Conservation (phyloP, 2,329 filamentous ascomycete genomes). For the Aspergillus amoenus region DNA sequence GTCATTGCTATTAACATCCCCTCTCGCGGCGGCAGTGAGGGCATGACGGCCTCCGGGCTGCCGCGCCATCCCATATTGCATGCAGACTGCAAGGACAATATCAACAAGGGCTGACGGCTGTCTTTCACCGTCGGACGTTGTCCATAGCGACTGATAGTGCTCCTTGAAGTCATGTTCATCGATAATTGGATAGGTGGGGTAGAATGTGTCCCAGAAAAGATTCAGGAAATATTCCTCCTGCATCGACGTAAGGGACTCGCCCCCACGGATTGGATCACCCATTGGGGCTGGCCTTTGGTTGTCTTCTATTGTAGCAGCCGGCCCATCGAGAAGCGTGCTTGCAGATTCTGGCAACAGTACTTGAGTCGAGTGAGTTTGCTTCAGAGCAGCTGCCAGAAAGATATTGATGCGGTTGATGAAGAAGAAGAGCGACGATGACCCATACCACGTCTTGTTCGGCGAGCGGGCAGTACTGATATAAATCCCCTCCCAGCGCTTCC, state of each 20-base stretch:
- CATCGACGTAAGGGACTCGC: background rate
- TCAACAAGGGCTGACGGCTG: constrained; percentile 20
- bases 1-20: background rate
- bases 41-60: background rate
- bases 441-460: constrained; percentile 39
- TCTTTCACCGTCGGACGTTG: constrained; percentile 6
- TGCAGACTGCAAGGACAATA: constrained; percentile 22
- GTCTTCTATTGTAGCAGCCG: no score
- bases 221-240: constrained; percentile 24
- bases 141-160: constrained; percentile 21
- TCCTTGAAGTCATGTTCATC: constrained; percentile 20
- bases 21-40: background rate
- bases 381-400: constrained; percentile 31
- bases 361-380: no score
- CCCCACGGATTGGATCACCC: no score
- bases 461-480: constrained; percentile 37
- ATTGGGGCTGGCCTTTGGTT: no score
- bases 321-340: no score
- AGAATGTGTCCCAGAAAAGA: constrained; percentile 22
- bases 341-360: no score
- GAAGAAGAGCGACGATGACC: constrained; percentile 47
- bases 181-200: constrained; percentile 18
- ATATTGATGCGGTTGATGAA: constrained; percentile 45
- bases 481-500: constrained; percentile 40
- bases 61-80: constrained; percentile 18